Percentiles rank a stretch among this genome's conserved stretches.
phyloP scores from a whole-genome alignment of 2,329 filamentous ascomycete species.

The Helotiales sp. region DNA sequence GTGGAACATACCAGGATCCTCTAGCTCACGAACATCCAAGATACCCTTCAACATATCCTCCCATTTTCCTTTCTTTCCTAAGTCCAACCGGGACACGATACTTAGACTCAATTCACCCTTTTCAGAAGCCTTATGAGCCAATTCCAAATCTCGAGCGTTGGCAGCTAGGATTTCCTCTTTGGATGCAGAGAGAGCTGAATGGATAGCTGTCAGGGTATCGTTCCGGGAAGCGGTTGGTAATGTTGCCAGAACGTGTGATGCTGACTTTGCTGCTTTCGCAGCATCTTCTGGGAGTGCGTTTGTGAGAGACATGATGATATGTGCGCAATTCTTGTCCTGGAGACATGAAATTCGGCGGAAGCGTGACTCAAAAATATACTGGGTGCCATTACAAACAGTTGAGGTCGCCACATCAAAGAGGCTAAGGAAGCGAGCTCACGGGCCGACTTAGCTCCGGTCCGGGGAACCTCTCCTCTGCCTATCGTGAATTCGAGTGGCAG shows the following conservation, averaged over 20 bases:
- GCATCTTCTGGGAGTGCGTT: slow-evolving; percentile 80
- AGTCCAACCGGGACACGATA: slow-evolving; percentile 85
- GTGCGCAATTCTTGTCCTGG: background rate
- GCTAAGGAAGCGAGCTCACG: slow-evolving; percentile 6
- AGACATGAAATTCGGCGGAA: background rate
- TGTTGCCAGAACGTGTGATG: slow-evolving; percentile 82
- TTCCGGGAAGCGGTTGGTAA: slow-evolving; percentile 79
- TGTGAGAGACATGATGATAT: slow-evolving; percentile 78
- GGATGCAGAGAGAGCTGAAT: slow-evolving; percentile 72
- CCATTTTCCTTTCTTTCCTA: slow-evolving; percentile 87
- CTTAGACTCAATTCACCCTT: slow-evolving; percentile 79
- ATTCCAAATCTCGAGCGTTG: slow-evolving; percentile 81
- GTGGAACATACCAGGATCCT: slow-evolving; percentile 73
- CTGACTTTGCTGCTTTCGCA: slow-evolving; percentile 76
- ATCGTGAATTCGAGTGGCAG: slow-evolving; percentile 18
- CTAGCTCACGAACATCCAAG: slow-evolving; percentile 79
- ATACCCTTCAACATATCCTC: slow-evolving; percentile 98
- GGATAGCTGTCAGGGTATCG: slow-evolving; percentile 80
- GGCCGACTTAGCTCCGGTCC: slow-evolving; percentile 13
- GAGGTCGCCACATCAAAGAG: slow-evolving; percentile 10
- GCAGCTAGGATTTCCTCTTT: slow-evolving; percentile 82
- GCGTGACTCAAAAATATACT: slow-evolving; percentile 25
- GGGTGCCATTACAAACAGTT: slow-evolving; percentile 14
- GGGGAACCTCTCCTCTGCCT: slow-evolving; percentile 20
- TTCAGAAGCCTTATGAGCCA: slow-evolving; percentile 73